Evolutionary conservation across 495 filamentous ascomycete species (phyloP), one percentile per base, ranked within the genome.

Genomic region (Neohortaea acidophila): DNA sequence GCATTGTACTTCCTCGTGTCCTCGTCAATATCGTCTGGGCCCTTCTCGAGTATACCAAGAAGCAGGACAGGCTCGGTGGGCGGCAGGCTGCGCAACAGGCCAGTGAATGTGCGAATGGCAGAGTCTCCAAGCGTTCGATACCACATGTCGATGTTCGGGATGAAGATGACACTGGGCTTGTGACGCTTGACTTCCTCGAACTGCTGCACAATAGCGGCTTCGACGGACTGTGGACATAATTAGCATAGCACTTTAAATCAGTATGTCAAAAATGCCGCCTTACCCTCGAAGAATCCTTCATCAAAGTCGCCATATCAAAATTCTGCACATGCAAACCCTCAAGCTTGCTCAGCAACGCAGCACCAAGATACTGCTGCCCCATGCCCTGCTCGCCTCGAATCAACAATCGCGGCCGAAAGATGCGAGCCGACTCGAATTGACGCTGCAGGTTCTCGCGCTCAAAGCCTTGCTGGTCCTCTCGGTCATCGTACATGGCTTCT

Each of bases 151-250:
- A 94, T 71, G 45, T 81, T 75, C 0, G 91, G 89, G 33, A 97
- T 79, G 61, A 81, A 96, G 40, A 97, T 92, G 17, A 97, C 81
- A 59, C 84, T 86, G 7, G 91, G 89, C 58, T 91, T 94, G 48
- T 94, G 84, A 27, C 86, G 73, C 53, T 82, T 82, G 11, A 91
- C 82, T 61, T 97, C 89, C 0, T 78, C 68, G 54, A 97, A 97
- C 1, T 87, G 65, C 48, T 85, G 79, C 18, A 92, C 82, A 27
- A 97, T 71, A 14, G 84, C 76, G 47, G 85, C 76, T 63, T 96
- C 89, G 2, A 81, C 66, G 3, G 81, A 80, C 45, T 64, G 77
- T 39, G 41, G 8, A 35, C 26, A 25, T 42, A 45, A 39, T 10
- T 27, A 7, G n/a, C 8, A 8, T 7, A 27, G 24, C n/a, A n/a